These are phyloP conservation scores for Zasmidium angulare DNA, from an alignment of 2,329 filamentous ascomycete genomes.

Conservation along the genomic window DNA sequence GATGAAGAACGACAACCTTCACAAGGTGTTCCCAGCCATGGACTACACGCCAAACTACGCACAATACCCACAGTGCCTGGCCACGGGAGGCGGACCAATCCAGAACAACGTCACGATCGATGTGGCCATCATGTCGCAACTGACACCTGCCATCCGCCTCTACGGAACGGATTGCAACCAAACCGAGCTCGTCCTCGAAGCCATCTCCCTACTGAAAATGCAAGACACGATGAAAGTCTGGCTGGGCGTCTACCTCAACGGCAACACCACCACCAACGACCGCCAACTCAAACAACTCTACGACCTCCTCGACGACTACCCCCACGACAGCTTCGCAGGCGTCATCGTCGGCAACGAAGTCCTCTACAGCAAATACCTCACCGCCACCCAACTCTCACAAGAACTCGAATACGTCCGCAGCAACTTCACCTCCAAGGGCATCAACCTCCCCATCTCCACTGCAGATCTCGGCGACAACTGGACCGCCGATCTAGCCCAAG, in stretches of 20 bases:
- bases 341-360: constrained; percentile 66
- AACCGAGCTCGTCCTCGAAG: constrained; percentile 86
- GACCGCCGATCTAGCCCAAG: constrained; percentile 65
- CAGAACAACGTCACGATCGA: constrained; percentile 96
- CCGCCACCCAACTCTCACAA: constrained; percentile 59
- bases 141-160: constrained; percentile 82
- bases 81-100: constrained; percentile 65
- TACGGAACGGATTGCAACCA: constrained; percentile 98
- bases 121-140: constrained; percentile 81
- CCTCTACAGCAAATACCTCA: constrained; percentile 65
- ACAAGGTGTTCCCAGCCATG: constrained; percentile 93
- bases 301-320: constrained; percentile 69
- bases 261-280: constrained; percentile 76
- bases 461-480: constrained; percentile 89
- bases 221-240: constrained; percentile 77
- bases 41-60: constrained; percentile 92
- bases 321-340: constrained; percentile 55
- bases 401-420: constrained; percentile 67
- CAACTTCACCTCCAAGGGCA: constrained; percentile 67
- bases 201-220: constrained; percentile 72
- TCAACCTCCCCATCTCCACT: constrained; percentile 76
- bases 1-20: constrained; percentile 75
- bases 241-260: constrained; percentile 91
- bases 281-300: constrained; percentile 85
- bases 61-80: constrained; percentile 81